A percentile compares a stretch with the other conserved stretches of the same genome.
Evolutionary conservation across 73 alveolate genomes (phyloP).

Genomic region (Symbiodinium natans): DNA sequence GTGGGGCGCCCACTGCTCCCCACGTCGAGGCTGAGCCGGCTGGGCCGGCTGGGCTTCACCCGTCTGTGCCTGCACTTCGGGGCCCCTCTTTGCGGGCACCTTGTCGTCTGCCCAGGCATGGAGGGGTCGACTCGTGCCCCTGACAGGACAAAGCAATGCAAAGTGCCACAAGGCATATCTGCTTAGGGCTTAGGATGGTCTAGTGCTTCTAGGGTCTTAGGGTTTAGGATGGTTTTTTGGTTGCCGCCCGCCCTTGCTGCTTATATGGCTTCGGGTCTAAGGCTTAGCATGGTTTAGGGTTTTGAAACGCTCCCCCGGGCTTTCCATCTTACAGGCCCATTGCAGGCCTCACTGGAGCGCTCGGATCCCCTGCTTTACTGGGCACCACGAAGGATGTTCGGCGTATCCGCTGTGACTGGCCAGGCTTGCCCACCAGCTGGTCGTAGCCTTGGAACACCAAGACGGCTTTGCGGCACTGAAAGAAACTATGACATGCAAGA

Average conservation of each 20-base stretch:
- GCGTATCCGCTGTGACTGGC: neutral
- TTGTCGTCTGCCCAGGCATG: neutral
- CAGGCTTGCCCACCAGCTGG: constrained; percentile 71
- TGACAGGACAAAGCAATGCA: neutral
- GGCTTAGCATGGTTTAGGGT: too few species aligned
- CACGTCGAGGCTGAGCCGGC: neutral
- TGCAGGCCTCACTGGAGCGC: neutral
- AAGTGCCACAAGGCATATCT: constrained; percentile 4
- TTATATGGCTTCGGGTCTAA: too few species aligned
- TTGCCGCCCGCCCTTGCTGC: too few species aligned
- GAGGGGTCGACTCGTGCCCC: neutral
- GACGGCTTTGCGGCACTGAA: too few species aligned
- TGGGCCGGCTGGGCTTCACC: neutral
- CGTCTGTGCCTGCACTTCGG: neutral
- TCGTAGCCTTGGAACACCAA: constrained; percentile 78
- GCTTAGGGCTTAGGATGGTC: constrained; percentile 40
- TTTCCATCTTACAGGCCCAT: neutral
- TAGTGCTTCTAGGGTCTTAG: constrained; percentile 34
- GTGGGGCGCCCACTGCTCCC: neutral
- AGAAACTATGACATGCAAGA: too few species aligned
- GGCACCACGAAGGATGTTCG: neutral
- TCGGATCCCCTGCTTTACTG: neutral
- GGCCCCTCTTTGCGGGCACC: neutral
- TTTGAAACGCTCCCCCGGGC: neutral
- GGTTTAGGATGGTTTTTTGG: constrained; percentile 33